A percentile compares a stretch with the other conserved stretches of the same genome.
Evolutionary conservation across 352 stramenopile species (phyloP).

Genomic region (Phytophthora quininea): DNA sequence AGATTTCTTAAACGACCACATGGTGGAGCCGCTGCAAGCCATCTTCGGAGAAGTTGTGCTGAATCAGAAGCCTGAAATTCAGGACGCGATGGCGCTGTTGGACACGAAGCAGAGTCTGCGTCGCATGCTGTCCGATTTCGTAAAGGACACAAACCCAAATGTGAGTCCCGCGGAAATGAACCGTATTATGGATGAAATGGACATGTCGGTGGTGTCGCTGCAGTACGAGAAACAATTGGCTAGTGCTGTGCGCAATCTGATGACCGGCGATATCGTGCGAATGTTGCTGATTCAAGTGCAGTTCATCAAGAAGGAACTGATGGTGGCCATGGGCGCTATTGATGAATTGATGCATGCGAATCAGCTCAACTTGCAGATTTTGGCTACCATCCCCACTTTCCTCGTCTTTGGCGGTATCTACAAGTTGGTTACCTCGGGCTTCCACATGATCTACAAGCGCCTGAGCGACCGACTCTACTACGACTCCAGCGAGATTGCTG

Average conservation of each 20-base stretch:
- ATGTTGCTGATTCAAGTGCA: constrained; percentile 90
- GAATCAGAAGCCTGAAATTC: constrained; percentile 86
- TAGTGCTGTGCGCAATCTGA: constrained; percentile 74
- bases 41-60: constrained; percentile 84
- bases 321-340: constrained; percentile 88
- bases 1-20: constrained; percentile 83
- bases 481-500: constrained; percentile 73
- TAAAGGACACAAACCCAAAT: constrained; percentile 72
- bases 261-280: constrained; percentile 86
- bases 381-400: constrained; percentile 87
- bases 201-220: constrained; percentile 79
- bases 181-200: constrained; percentile 66
- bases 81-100: constrained; percentile 73
- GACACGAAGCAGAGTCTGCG: constrained; percentile 85
- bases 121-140: constrained; percentile 84
- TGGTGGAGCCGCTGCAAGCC: constrained; percentile 77
- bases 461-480: constrained; percentile 84
- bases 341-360: constrained; percentile 90
- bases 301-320: constrained; percentile 91
- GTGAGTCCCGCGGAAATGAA: constrained; percentile 44
- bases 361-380: constrained; percentile 86
- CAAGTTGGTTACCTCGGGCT: constrained; percentile 56
- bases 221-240: constrained; percentile 74
- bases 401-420: constrained; percentile 79
- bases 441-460: constrained; percentile 77